Evolutionary conservation across 179 eudicot genomes (phyloP), one percentile per base, ranked within the genome.

Genomic region (Silene noctiflora): DNA sequence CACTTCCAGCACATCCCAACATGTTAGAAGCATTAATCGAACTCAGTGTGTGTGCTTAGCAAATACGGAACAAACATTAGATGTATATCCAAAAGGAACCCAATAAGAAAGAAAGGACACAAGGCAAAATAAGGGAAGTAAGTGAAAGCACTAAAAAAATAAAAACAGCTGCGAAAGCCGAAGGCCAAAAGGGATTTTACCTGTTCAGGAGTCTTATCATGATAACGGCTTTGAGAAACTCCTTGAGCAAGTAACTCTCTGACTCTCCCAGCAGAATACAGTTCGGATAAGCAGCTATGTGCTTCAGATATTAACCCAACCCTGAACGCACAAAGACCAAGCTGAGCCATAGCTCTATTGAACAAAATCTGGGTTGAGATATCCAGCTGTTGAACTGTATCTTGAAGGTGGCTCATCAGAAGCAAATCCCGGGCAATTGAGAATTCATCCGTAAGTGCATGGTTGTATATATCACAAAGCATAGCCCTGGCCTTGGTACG

Each of bases 171-270:
- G 61, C 29, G 20, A 33, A 56, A 19, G 13, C 55, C 29, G 20
- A 33, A 56, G 29, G 13, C 55, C 48, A 74, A 65, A 20, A 21
- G 70, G 16, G 66, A 17, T 16, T 35, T 24, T 73, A 92, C 98
- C 94, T 92, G 97, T 81, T 90, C 98, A 69, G 97, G 94, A 46
- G 97, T 90, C 84, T 89, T 94, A 75, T 91, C 98, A 80, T 94
- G 98, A 75, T 88, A 94, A 21, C 98, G 88, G 81, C 85, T 92
- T 78, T 94, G 98, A 39, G 93, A 88, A 75, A 91, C 88, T 71
- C 97, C 98, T 80, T 94, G 98, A 1, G 97, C 98, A 72, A 94
- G 90, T 58, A 94, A 83, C 80, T 94, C 98, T 71, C 89, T 90
- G 76, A 94, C 98, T 80, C 96, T 92, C 4, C 98, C 97, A 81